These are phyloP conservation scores for Achaetomium macrosporum DNA, from an alignment of 2,329 filamentous ascomycete species.

Conservation along the genomic window DNA sequence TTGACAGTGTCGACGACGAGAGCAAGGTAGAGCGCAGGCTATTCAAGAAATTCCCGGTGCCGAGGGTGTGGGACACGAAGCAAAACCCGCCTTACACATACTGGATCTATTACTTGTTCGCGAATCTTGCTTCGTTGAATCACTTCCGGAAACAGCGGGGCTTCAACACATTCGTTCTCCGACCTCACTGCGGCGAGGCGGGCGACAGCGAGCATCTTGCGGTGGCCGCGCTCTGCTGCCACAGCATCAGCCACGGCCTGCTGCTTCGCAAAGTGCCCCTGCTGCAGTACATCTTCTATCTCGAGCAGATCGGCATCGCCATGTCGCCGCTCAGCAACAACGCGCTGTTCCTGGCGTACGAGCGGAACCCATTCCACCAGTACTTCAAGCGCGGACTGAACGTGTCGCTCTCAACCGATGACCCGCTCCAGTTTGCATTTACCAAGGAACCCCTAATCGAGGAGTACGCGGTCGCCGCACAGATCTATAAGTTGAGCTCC, in stretches of 20 bases:
- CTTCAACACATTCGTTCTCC: constrained; percentile 90
- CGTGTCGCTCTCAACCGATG: constrained; percentile 92
- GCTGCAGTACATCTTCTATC: constrained; percentile 94
- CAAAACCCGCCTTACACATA: constrained; percentile 98
- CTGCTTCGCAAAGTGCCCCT: constrained; percentile 89
- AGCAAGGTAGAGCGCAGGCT: constrained; percentile 91
- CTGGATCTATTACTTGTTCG: constrained; percentile 96
- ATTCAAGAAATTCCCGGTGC: constrained; percentile 93
- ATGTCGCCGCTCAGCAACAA: constrained; percentile 99
- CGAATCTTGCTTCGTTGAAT: constrained; percentile 90
- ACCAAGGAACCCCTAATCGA: constrained; percentile 98
- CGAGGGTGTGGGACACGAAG: constrained; percentile 79
- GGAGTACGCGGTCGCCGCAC: constrained; percentile 94
- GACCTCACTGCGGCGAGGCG: constrained; percentile 93
- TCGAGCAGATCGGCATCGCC: constrained; percentile 95
- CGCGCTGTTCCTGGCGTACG: constrained; percentile 90
- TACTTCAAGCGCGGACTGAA: constrained; percentile 95
- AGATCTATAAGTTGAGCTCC: constrained; percentile 95
- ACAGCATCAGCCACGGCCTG: constrained; percentile 95
- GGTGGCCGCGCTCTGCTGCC: constrained; percentile 83
- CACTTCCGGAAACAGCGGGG: constrained; percentile 83
- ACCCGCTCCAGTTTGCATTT: constrained; percentile 95
- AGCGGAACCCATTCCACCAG: constrained; percentile 90
- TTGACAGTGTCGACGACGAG: constrained; percentile 97
- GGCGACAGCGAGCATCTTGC: constrained; percentile 95